Evolutionary conservation across 352 stramenopile genomes (phyloP).

Genomic region (Phytopythium delawarense): DNA sequence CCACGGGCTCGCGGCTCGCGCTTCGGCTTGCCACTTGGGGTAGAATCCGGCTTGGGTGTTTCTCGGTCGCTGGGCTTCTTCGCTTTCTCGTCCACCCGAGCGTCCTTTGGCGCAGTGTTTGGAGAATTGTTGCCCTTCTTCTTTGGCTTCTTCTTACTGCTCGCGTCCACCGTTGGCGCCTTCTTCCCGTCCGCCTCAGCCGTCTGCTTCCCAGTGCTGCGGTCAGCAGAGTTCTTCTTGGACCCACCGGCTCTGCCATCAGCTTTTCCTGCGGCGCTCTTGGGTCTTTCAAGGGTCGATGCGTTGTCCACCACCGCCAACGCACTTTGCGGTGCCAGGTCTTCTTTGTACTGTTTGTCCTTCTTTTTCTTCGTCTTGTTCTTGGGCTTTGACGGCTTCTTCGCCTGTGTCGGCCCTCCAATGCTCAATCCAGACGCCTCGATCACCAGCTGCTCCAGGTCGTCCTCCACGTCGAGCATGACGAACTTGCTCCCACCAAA

Average conservation of each 20-base stretch:
- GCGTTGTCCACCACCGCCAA: slow-evolving; percentile 7
- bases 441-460: slow-evolving; percentile 35
- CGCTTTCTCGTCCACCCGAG: slow-evolving; percentile 6
- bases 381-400: slow-evolving; percentile 6
- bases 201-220: background rate
- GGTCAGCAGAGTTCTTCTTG: background rate
- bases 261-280: background rate
- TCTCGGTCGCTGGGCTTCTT: background rate
- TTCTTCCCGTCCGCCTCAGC: background rate
- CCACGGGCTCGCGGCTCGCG: background rate
- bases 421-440: slow-evolving; percentile 15
- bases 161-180: background rate
- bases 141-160: slow-evolving; percentile 12
- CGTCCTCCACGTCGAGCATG: slow-evolving; percentile 33
- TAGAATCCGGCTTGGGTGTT: background rate
- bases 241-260: background rate
- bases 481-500: slow-evolving; percentile 32
- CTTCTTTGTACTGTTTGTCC: slow-evolving; percentile 16
- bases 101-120: background rate
- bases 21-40: background rate
- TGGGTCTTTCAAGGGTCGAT: slow-evolving; percentile 12
- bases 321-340: slow-evolving; percentile 19
- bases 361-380: slow-evolving; percentile 16
- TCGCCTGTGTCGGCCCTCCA: background rate
- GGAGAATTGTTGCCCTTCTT: slow-evolving; percentile 1